phyloP scores from a whole-genome alignment of 495 filamentous ascomycete genomes.

The Daldinia grandis region DNA sequence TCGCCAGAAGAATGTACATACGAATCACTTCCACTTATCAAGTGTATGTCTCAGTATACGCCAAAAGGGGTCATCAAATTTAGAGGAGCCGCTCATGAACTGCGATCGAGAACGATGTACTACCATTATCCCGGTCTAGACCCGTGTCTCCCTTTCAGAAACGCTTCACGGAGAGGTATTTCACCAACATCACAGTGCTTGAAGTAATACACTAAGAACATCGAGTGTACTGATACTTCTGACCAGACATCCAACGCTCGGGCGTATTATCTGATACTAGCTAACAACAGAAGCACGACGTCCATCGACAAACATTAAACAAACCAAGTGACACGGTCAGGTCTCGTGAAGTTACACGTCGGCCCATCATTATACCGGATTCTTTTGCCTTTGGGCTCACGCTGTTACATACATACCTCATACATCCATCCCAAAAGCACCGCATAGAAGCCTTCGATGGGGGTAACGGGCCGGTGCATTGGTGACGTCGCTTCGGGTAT shows the following conservation, averaged over 20 bases:
- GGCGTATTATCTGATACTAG: background rate
- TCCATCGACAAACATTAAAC: background rate
- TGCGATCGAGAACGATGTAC: background rate
- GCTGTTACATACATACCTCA: background rate
- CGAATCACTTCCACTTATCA: background rate
- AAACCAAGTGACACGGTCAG: background rate
- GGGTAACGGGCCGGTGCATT: constrained; percentile 26
- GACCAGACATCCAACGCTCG: background rate
- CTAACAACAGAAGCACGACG: background rate
- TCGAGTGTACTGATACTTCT: background rate
- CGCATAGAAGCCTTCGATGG: constrained; percentile 1
- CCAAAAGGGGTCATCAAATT: background rate
- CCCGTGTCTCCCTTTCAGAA: background rate
- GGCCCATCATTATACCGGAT: background rate
- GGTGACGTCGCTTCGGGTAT: constrained; percentile 29
- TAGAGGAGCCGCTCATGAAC: background rate
- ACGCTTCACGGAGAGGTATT: background rate
- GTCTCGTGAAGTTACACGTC: background rate
- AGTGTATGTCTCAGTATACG: constrained; percentile 2
- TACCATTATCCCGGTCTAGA: background rate
- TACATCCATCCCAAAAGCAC: background rate
- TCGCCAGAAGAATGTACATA: background rate
- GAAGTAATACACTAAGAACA: background rate
- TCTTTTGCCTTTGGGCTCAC: background rate
- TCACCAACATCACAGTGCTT: background rate